Percentiles rank a stretch among this genome's conserved stretches.
Evolutionary conservation across 805 yeast species (phyloP).

Genomic region (Lachancea meyersii): DNA sequence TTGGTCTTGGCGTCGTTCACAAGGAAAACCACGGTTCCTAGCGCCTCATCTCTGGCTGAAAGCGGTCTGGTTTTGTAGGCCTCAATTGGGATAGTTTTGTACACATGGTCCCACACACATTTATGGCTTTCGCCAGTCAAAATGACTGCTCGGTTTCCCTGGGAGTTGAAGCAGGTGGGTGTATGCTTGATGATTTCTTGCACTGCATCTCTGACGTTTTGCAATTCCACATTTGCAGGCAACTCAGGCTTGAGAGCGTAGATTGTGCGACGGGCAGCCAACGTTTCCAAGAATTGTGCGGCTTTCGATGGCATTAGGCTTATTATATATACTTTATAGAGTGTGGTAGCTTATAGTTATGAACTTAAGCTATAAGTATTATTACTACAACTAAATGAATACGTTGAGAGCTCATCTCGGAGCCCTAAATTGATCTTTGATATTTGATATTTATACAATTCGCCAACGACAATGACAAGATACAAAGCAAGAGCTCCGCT

Average conservation of each 20-base stretch:
- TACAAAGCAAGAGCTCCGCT: too few species aligned
- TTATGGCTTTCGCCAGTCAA: constrained; percentile 42
- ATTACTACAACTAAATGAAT: too few species aligned
- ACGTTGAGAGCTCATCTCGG: too few species aligned
- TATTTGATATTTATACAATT: too few species aligned
- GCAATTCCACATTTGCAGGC: constrained; percentile 37
- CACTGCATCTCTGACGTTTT: constrained; percentile 38
- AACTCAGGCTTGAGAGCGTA: constrained; percentile 41
- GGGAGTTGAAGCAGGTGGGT: constrained; percentile 49
- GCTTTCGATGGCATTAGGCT: constrained; percentile 5
- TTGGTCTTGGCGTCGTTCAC: constrained; percentile 39
- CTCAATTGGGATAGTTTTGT: constrained; percentile 30
- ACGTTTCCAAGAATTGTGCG: constrained; percentile 28
- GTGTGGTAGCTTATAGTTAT: too few species aligned
- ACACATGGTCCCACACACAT: constrained; percentile 41
- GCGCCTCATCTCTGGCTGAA: constrained; percentile 41
- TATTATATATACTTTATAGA: background rate
- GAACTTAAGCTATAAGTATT: too few species aligned
- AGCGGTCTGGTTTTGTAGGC: constrained; percentile 35
- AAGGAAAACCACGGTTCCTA: constrained; percentile 45
- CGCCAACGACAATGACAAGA: too few species aligned
- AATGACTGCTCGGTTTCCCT: constrained; percentile 44
- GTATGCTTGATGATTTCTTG: constrained; percentile 41
- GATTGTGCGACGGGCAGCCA: constrained; percentile 42
- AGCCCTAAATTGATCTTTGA: too few species aligned